Percentiles rank a stretch among this genome's conserved stretches.
Conservation (phyloP, 1,139 yeast species). For the Yamadazyma triangularis region DNA sequence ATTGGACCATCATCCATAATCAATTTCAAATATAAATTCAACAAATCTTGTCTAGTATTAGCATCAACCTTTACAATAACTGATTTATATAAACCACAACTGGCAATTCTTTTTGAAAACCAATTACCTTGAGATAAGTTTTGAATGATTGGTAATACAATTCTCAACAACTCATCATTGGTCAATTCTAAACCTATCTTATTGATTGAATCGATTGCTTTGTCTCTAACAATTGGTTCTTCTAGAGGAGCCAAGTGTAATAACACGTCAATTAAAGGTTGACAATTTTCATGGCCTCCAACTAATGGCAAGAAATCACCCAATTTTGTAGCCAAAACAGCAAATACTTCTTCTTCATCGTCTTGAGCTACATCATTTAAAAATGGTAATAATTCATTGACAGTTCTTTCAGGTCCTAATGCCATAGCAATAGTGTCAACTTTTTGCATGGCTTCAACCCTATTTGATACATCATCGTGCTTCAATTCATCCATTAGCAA, state of each 20-base stretch:
- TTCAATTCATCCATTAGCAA: constrained; percentile 93
- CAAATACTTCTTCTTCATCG: constrained; percentile 97
- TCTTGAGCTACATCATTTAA: constrained; percentile 87
- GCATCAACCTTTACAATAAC: constrained; percentile 61
- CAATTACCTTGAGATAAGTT: constrained; percentile 84
- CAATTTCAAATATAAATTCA: constrained; percentile 64
- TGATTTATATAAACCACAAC: constrained; percentile 81
- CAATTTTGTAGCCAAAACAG: constrained; percentile 86
- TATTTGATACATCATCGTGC: constrained; percentile 87
- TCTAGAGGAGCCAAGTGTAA: constrained; percentile 89
- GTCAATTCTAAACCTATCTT: constrained; percentile 61
- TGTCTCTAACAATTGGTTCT: constrained; percentile 96
- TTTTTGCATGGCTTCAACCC: constrained; percentile 94
- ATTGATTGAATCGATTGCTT: constrained; percentile 85
- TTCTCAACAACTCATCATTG: constrained; percentile 60
- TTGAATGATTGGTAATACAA: constrained; percentile 72
- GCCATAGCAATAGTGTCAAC: constrained; percentile 94
- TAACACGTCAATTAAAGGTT: constrained; percentile 77
- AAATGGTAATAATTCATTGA: constrained; percentile 86
- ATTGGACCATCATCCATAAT: constrained; percentile 93
- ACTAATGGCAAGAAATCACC: constrained; percentile 81
- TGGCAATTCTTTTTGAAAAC: constrained; percentile 92
- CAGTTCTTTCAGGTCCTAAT: constrained; percentile 88
- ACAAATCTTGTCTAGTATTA: constrained; percentile 53
- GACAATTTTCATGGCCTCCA: constrained; percentile 81